Evolutionary conservation across 331 rosid species (phyloP).

Genomic region (Pyracantha coccinea): DNA sequence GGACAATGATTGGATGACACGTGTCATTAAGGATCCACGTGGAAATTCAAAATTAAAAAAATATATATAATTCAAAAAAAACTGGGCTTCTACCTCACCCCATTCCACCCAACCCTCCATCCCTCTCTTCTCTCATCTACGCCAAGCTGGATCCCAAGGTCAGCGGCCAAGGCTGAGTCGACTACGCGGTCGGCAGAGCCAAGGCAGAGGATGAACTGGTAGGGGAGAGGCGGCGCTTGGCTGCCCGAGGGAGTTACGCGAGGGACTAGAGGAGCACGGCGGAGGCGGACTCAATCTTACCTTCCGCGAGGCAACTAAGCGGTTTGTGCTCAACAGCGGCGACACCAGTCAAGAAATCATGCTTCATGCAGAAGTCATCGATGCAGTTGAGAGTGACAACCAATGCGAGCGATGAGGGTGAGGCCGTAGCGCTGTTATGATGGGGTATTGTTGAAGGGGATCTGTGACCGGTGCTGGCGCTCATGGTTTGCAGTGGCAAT

Average conservation of each 20-base stretch:
- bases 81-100: too few species aligned
- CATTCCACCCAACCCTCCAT: too few species aligned
- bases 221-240: constrained; percentile 86
- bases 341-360: constrained; percentile 64
- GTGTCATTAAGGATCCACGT: too few species aligned
- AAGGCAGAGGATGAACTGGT: constrained; percentile 83
- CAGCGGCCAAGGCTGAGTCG: constrained; percentile 76
- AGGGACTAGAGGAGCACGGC: constrained; percentile 85
- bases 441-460: constrained; percentile 65
- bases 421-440: constrained; percentile 44
- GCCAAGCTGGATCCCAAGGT: constrained; percentile 72
- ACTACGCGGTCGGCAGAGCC: constrained; percentile 83
- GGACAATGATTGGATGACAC: too few species aligned
- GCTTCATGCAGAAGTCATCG: constrained; percentile 79
- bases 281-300: constrained; percentile 72
- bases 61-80: too few species aligned
- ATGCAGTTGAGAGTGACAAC: constrained; percentile 88
- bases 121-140: too few species aligned
- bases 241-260: constrained; percentile 89
- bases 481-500: neutral
- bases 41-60: too few species aligned
- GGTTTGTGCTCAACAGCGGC: constrained; percentile 77
- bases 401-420: constrained; percentile 55
- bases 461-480: constrained; percentile 19
- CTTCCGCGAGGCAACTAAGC: constrained; percentile 77